These are phyloP conservation scores for Coniosporium apollinis DNA, from an alignment of 495 filamentous ascomycete genomes.

Conservation along the genomic window DNA sequence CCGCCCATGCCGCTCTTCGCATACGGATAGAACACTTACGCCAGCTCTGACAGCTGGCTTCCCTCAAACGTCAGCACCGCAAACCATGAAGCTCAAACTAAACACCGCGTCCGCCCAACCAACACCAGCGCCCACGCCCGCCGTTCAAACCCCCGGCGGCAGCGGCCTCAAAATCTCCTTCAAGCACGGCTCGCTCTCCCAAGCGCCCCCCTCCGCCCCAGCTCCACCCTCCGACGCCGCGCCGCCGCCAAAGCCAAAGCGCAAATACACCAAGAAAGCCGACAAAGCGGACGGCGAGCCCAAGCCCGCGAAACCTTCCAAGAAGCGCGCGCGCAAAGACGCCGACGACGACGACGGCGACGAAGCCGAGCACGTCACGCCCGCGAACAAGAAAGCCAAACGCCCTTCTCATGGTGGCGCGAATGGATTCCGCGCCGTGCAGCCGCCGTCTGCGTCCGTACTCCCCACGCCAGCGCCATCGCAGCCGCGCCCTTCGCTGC, in stretches of 20 bases:
- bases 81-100: constrained; percentile 9
- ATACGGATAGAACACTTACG: no score
- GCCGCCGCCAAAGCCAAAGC: constrained; percentile 16
- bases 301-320: constrained; percentile 22
- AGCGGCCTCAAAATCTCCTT: constrained; percentile 15
- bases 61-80: no score
- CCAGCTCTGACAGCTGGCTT: no score
- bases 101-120: background rate
- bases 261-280: constrained; percentile 17
- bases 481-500: constrained; percentile 1
- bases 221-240: constrained; percentile 7
- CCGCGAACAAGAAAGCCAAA: no score
- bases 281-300: constrained; percentile 17
- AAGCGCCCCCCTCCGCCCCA: constrained; percentile 9
- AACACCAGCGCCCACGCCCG: background rate
- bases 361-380: no score
- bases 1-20: no score
- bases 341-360: constrained; percentile 20
- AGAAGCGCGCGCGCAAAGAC: constrained; percentile 28
- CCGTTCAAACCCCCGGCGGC: background rate
- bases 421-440: no score
- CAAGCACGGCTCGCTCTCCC: constrained; percentile 26
- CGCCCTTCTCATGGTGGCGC: no score
- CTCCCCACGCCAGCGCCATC: no score
- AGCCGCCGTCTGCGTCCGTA: no score